phyloP scores from a whole-genome alignment of 805 yeast species.

The Wickerhamomyces ciferrii region DNA sequence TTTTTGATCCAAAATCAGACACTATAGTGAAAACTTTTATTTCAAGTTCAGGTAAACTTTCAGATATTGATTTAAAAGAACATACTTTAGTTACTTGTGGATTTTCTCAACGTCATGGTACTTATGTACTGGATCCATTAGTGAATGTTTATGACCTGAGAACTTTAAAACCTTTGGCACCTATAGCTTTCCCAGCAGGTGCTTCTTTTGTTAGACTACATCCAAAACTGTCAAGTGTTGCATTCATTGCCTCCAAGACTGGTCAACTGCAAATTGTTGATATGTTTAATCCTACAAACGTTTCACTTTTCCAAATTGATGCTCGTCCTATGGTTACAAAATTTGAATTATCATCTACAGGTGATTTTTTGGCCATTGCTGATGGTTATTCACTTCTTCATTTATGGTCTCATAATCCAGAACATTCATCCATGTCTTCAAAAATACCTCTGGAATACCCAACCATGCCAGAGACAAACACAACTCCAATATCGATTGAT shows the following conservation, averaged over 20 bases:
- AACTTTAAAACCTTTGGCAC: constrained; percentile 64
- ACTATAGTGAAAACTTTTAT: constrained; percentile 46
- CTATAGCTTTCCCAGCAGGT: constrained; percentile 85
- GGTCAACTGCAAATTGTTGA: constrained; percentile 90
- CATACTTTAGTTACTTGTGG: constrained; percentile 78
- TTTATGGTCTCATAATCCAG: constrained; percentile 56
- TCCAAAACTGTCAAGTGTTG: constrained; percentile 77
- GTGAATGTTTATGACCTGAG: constrained; percentile 80
- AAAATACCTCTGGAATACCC: constrained; percentile 54
- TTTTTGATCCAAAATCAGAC: constrained; percentile 51
- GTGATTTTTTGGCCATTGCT: constrained; percentile 68
- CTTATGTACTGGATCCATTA: constrained; percentile 65
- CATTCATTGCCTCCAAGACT: constrained; percentile 63
- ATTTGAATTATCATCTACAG: constrained; percentile 42
- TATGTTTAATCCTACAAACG: constrained; percentile 68
- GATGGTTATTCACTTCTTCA: constrained; percentile 45
- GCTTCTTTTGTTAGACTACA: constrained; percentile 81
- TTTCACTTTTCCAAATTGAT: constrained; percentile 63
- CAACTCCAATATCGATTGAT: constrained; percentile 32
- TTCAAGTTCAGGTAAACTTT: constrained; percentile 56
- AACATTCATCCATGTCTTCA: constrained; percentile 36
- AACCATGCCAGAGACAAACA: constrained; percentile 30
- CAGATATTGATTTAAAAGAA: constrained; percentile 63
- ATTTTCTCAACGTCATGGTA: constrained; percentile 57
- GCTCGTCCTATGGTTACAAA: constrained; percentile 30